Base-by-base conservation (phyloP, 495 filamentous ascomycete genomes). In the Penicillium ucsense region DNA sequence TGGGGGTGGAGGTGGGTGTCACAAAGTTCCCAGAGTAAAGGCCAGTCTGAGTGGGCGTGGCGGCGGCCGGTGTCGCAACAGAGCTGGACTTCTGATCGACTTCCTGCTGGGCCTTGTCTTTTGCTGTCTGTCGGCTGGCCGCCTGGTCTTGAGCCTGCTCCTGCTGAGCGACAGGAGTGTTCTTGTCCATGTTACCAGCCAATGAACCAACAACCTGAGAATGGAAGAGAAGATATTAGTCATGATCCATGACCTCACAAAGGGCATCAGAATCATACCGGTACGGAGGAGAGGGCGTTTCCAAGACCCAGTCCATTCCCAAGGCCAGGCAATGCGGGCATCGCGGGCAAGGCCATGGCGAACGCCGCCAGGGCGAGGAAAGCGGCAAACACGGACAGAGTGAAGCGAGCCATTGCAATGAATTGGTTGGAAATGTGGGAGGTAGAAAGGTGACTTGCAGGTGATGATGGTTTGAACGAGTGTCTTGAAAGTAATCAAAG, bases 321-420 rank as follows among this genome's bases (percentile, higher is more conserved):
- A 54, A 30, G 3, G 38, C 39, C 10, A 48, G 20, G 8, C 11
- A 32, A 1, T 51, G 45, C 59, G 35, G 50, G 61, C 53, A 65
- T 60, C 41, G 54, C 50, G 7, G 66, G 66, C 53, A 62, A 43
- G 4, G 67, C 66, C 34, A 61, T 46, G 38, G 60, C 61, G 31
- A 64, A 45, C 20, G 59, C 45, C 3, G 63, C 64, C 29, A 73
- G 58, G 37, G 61, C 50, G 20, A 67, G 42, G 50, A 65, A 55
- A 37, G 65, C 43, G 37, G 61, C 55, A 11, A 70, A 47, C 51
- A 65, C 50, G 31, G 61, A 65, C 35, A 67, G 35, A 35, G 31
- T 67, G 57, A 67, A 51, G 34, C 64, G 68, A 32, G 64, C 57
- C 68, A 72, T 73, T 55, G 31, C 64, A 56, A 32, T 48, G 12